Percentiles rank a stretch among this genome's conserved stretches.
phyloP scores from a whole-genome alignment of 306 rosid species.

The Mucuna pruriens region DNA sequence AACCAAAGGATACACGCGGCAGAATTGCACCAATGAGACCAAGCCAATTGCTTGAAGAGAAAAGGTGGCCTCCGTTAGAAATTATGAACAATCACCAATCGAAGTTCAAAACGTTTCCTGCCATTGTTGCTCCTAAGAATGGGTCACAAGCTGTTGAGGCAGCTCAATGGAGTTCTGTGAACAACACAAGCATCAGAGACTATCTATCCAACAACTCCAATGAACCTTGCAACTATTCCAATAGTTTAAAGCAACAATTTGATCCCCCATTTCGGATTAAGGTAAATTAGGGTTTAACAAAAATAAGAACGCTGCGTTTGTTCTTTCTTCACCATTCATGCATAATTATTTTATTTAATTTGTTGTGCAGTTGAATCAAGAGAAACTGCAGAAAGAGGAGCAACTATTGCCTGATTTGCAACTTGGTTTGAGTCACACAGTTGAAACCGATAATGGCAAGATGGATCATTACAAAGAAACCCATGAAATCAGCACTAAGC shows the following conservation, averaged over 20 bases:
- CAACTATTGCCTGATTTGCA: constrained; percentile 57
- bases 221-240: constrained; percentile 8
- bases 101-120: constrained; percentile 13
- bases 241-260: constrained; percentile 35
- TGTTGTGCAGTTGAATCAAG: constrained; percentile 47
- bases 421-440: constrained; percentile 49
- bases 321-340: not conserved
- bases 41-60: constrained; percentile 49
- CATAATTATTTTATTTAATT: not conserved
- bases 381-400: constrained; percentile 34
- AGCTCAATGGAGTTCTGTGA: constrained; percentile 14
- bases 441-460: constrained; percentile 30
- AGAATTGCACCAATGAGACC: constrained; percentile 48
- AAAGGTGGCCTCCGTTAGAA: constrained; percentile 46
- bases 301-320: not conserved
- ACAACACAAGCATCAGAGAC: constrained; percentile 18
- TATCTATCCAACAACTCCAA: constrained; percentile 27
- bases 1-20: not conserved
- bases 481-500: constrained; percentile 60
- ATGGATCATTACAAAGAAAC: constrained; percentile 29
- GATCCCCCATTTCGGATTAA: constrained; percentile 50
- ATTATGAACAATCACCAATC: constrained; percentile 31
- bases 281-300: constrained; percentile 29
- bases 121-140: constrained; percentile 3
- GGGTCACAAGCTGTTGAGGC: constrained; percentile 1